Percentiles rank a stretch among this genome's conserved stretches.
phyloP scores from a whole-genome alignment of 169 alveolate species.

The Perkinsus marinus region DNA sequence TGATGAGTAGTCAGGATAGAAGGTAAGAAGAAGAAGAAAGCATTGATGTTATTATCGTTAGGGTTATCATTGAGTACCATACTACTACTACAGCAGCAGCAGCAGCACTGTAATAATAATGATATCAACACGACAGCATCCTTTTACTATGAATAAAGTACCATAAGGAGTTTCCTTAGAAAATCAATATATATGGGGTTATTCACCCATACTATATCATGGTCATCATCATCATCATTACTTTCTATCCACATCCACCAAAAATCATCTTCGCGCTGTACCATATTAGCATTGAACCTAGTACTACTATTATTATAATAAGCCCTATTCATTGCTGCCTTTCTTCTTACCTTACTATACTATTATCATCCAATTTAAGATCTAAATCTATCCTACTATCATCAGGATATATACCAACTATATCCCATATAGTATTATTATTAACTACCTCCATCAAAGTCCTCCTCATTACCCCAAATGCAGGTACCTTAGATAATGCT shows the following conservation, averaged over 20 bases:
- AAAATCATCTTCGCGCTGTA: neutral
- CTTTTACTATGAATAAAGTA: neutral
- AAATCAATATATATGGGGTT: neutral
- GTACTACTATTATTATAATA: neutral
- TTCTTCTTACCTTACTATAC: neutral
- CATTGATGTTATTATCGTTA: neutral
- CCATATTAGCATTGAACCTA: neutral
- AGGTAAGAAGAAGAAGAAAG: too few relatives aligned
- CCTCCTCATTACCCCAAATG: neutral
- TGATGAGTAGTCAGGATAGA: neutral
- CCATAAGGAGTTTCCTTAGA: neutral
- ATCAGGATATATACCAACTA: neutral
- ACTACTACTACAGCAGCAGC: neutral
- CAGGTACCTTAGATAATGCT: neutral
- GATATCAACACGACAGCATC: too few relatives aligned
- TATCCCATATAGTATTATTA: neutral
- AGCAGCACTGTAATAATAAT: too few relatives aligned
- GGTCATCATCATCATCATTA: neutral
- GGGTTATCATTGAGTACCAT: neutral
- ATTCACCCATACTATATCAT: neutral
- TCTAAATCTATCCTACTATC: neutral
- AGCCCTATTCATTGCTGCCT: neutral
- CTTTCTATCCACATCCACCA: neutral
- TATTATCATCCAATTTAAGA: neutral
- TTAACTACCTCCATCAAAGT: neutral